phyloP scores from a whole-genome alignment of 164 flowering plant species.

The Stephania cephalantha region DNA sequence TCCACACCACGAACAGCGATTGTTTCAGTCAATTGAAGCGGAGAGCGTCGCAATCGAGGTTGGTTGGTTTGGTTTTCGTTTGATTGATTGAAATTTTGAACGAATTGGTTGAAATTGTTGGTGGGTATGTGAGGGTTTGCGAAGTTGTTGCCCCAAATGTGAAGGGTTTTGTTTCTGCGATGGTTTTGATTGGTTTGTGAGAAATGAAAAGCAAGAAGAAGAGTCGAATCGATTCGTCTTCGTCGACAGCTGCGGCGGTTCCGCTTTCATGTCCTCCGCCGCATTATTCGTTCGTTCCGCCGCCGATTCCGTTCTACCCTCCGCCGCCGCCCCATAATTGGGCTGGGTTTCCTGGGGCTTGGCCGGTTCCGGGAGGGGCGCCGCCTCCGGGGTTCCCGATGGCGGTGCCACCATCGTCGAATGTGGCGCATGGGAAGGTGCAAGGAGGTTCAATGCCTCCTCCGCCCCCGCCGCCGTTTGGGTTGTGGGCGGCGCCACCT shows the following conservation, averaged over 20 bases:
- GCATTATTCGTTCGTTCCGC: slow-evolving; percentile 5
- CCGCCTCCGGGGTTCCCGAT: slow-evolving; percentile 8
- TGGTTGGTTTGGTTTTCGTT: neutral
- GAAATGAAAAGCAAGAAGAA: slow-evolving; percentile 8
- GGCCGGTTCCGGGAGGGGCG: slow-evolving; percentile 2
- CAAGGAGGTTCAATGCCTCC: neutral
- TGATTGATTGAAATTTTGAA: neutral
- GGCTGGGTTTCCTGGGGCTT: slow-evolving; percentile 10
- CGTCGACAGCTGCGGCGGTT: neutral
- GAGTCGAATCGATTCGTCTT: neutral
- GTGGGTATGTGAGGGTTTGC: neutral
- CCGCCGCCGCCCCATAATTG: slow-evolving; percentile 8
- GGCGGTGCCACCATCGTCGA: slow-evolving; percentile 1
- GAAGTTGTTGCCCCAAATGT: neutral
- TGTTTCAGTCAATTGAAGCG: neutral
- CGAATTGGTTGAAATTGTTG: neutral
- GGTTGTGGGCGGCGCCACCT: slow-evolving; percentile 11
- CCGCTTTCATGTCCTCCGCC: slow-evolving; percentile 2
- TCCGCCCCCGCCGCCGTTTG: slow-evolving; percentile 4
- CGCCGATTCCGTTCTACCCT: slow-evolving; percentile 6
- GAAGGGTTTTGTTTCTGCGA: neutral
- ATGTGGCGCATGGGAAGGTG: neutral
- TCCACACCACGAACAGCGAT: neutral
- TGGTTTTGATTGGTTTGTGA: neutral
- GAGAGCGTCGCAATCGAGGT: neutral